phyloP scores from a whole-genome alignment of 371 early-diverging fungal species.

The Mucor indicus region DNA sequence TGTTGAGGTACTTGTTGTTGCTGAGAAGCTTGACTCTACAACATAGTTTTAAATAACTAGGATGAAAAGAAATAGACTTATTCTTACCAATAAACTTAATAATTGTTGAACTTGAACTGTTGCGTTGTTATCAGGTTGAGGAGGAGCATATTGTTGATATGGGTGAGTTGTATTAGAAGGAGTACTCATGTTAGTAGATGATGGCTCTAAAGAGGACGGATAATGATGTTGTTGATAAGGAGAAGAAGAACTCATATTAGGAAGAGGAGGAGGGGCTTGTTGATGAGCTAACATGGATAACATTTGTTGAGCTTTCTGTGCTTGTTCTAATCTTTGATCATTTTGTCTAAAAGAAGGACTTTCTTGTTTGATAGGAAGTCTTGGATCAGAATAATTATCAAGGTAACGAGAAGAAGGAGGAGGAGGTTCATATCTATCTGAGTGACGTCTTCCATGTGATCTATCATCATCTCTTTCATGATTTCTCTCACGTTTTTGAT shows the following conservation, averaged over 20 bases:
- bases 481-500: conserved; percentile 9
- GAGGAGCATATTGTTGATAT: conserved; percentile 6
- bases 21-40: conserved; percentile 22
- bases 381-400: neutral
- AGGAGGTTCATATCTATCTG: no score
- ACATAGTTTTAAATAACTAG: no score
- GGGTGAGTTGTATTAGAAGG: conserved; percentile 3
- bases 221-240: no score
- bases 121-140: conserved; percentile 14
- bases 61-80: neutral
- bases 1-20: conserved; percentile 8
- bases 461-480: conserved; percentile 9
- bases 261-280: neutral
- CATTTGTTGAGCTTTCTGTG: conserved; percentile 28
- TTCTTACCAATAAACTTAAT: conserved; percentile 22
- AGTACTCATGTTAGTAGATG: neutral
- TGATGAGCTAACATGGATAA: conserved; percentile 14
- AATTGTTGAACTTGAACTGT: conserved; percentile 22
- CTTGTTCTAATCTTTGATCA: conserved; percentile 23
- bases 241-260: neutral
- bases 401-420: neutral
- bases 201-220: no score
- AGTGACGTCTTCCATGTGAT: no score
- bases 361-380: no score
- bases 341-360: neutral